Evolutionary conservation across 2,329 filamentous ascomycete genomes (phyloP), one percentile per base, ranked within the genome.

Genomic region (Camillea tinctor): DNA sequence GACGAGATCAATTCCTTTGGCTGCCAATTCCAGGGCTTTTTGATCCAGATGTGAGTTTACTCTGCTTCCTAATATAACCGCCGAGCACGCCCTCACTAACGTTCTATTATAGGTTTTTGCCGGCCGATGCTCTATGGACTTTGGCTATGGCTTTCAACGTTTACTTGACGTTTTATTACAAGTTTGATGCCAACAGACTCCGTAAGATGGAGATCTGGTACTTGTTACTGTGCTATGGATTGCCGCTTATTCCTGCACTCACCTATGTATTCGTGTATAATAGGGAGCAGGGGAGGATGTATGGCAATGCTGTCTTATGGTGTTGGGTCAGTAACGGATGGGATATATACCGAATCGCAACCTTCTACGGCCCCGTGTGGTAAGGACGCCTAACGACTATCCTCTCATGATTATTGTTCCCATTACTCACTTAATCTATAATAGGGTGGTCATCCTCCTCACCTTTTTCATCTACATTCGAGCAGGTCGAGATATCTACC

Each of bases 71-170:
- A 55, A 56, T 57, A 24, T 7, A 26, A 17, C 19, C 20, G 20
- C 23, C 50, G 23, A 44, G 26, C 26, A 30, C 26, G n/a, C n/a
- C 13, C 26, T 26, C 55, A 3, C 50, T 61, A 60, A 52, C 71
- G 60, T 19, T 13, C 13, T n/a, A 17, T 4, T 2, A n/a, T 69
- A 92, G 89, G 88, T 93, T 93, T 72, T 86, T 92, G 81, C 87
- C 88, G 1, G 89, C 89, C 4, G 89, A 92, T 76, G 86, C 88
- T 1, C 80, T 89, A 52, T 93, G 88, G 90, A 90, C 89, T 1
- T 80, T 93, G 60, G 87, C 89, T 57, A 95, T 96, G 91, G 90
- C 91, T 1, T 81, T 88, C 66, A 96, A 95, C 71, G 91, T 95
- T 55, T 92, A 92, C 72, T 76, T 94, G 15, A 93, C 91, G 0